These are phyloP conservation scores for Alternaria arbusti DNA, from an alignment of 2,329 filamentous ascomycete genomes.

Conservation along the genomic window DNA sequence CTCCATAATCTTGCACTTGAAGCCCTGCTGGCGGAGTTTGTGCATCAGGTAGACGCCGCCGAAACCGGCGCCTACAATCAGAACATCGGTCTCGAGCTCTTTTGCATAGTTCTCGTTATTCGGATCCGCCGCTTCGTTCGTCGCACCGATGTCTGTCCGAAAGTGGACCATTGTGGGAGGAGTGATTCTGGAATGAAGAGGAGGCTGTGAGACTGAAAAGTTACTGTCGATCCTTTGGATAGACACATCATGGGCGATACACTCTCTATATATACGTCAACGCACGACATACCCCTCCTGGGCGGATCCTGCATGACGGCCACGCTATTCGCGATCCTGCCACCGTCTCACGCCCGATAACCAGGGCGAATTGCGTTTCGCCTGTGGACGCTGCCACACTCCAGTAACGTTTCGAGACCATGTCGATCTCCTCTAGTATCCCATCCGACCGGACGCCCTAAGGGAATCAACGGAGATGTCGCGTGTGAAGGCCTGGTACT, in stretches of 20 bases:
- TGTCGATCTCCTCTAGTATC: background rate
- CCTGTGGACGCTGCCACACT: background rate
- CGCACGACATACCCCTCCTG: conserved; percentile 17
- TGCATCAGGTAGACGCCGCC: conserved; percentile 52
- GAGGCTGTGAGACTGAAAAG: background rate
- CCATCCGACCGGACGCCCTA: conserved; percentile 21
- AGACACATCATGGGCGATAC: background rate
- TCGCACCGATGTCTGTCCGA: conserved; percentile 41
- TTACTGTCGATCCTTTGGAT: background rate
- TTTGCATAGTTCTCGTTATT: conserved; percentile 43
- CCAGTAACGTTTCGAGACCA: background rate
- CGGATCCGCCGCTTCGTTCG: conserved; percentile 22
- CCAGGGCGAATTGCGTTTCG: background rate
- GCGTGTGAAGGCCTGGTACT: background rate
- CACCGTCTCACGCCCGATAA: conserved; percentile 1
- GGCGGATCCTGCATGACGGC: conserved; percentile 15
- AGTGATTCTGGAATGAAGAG: background rate
- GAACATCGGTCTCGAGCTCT: conserved; percentile 45
- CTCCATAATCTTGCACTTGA: conserved; percentile 51
- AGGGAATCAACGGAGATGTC: conserved; percentile 8
- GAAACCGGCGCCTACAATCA: conserved; percentile 52
- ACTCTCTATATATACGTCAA: conserved; percentile 27
- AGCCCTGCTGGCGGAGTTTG: conserved; percentile 49
- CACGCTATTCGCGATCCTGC: conserved; percentile 3
- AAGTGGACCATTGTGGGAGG: conserved; percentile 37